Evolutionary conservation across 75 land plant genomes (phyloP).

Genomic region (Selaginella moellendorffii): DNA sequence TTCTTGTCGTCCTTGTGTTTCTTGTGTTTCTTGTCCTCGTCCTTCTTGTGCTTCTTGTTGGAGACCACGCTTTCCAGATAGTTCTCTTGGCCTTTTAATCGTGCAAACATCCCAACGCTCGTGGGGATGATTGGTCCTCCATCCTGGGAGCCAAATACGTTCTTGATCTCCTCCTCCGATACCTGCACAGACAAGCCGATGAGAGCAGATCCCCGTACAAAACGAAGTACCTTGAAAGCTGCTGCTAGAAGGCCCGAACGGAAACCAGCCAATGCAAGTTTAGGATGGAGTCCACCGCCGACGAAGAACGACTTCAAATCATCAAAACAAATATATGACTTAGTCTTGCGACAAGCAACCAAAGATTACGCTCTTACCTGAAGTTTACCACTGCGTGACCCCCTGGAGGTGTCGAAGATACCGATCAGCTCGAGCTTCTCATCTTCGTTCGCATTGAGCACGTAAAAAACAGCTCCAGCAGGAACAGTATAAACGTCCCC

Average conservation of each 20-base stretch:
- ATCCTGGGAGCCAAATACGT: background rate
- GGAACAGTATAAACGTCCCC: slow-evolving; percentile 45
- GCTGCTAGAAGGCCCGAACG: background rate
- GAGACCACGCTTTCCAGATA: background rate
- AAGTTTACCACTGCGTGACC: background rate
- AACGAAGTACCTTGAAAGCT: slow-evolving; percentile 1
- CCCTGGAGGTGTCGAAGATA: slow-evolving; percentile 31
- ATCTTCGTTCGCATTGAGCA: slow-evolving; percentile 32
- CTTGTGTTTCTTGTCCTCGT: background rate
- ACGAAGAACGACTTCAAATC: slow-evolving; percentile 3
- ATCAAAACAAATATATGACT: too few relatives aligned
- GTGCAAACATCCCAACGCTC: background rate
- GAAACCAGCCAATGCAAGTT: slow-evolving; percentile 1
- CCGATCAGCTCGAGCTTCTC: slow-evolving; percentile 38
- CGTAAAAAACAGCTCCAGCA: slow-evolving; percentile 51
- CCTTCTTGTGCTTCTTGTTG: slow-evolving; percentile 6
- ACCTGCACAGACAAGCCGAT: background rate
- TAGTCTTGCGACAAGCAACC: too few relatives aligned
- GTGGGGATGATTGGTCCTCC: background rate
- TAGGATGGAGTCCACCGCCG: background rate
- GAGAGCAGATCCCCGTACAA: background rate
- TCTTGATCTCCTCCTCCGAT: background rate
- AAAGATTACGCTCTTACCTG: too few relatives aligned
- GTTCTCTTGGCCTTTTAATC: background rate
- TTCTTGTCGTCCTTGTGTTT: background rate